These are phyloP conservation scores for Aplosporella prunicola DNA, from an alignment of 2,329 filamentous ascomycete species.

Conservation along the genomic window DNA sequence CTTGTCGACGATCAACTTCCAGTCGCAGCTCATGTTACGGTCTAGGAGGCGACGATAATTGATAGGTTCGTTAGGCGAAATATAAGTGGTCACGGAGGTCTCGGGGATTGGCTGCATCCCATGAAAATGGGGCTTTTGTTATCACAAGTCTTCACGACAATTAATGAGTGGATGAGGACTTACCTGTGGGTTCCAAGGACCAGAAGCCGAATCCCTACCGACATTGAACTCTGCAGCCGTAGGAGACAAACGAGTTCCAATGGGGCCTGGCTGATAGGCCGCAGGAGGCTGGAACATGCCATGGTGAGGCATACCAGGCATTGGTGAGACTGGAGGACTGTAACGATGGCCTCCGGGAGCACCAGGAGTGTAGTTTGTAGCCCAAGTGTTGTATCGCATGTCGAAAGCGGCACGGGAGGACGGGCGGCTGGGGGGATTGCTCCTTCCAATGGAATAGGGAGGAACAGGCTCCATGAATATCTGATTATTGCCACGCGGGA, in stretches of 20 bases:
- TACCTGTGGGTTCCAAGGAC: conserved; percentile 34
- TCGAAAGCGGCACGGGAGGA: conserved; percentile 26
- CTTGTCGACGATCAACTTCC: conserved; percentile 99
- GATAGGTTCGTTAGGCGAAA: conserved; percentile 80
- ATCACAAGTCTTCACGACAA: too few species aligned
- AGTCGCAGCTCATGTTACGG: conserved; percentile 94
- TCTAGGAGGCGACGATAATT: conserved; percentile 95
- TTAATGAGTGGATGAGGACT: too few species aligned
- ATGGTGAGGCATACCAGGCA: conserved; percentile 6
- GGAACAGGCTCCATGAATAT: conserved; percentile 28
- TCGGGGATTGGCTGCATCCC: too few species aligned
- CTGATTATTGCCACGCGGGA: conserved; percentile 20
- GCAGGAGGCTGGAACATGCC: conserved; percentile 13
- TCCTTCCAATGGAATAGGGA: conserved; percentile 27
- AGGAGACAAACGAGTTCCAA: conserved; percentile 36
- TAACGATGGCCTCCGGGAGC: neutral
- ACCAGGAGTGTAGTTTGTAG: conserved; percentile 1
- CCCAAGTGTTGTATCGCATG: conserved; percentile 24
- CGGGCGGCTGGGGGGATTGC: conserved; percentile 28
- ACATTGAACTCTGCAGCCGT: conserved; percentile 38
- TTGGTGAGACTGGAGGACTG: conserved; percentile 2
- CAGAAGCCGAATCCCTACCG: conserved; percentile 15
- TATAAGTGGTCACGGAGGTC: conserved; percentile 49
- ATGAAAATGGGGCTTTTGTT: too few species aligned
- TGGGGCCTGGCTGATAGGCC: conserved; percentile 23